A percentile compares a stretch with the other conserved stretches of the same genome.
phyloP scores from a whole-genome alignment of 2,329 filamentous ascomycete genomes.

The Moelleriella libera region DNA sequence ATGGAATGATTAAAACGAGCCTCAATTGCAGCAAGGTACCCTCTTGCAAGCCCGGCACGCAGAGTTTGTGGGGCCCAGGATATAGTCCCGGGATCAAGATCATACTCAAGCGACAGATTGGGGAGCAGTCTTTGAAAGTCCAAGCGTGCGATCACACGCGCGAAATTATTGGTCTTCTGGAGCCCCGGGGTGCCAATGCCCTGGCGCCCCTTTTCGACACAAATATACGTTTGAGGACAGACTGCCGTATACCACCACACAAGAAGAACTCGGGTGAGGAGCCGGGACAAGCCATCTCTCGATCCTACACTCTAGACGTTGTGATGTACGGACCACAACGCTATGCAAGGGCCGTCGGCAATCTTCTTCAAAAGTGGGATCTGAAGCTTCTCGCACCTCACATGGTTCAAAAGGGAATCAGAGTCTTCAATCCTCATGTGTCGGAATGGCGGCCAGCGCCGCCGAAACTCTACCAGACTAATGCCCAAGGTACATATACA shows the following conservation, averaged over 20 bases:
- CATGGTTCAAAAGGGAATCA: conserved; percentile 51
- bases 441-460: conserved; percentile 30
- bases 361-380: conserved; percentile 46
- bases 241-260: conserved; percentile 56
- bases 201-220: conserved; percentile 63
- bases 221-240: conserved; percentile 50
- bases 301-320: conserved; percentile 49
- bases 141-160: conserved; percentile 60
- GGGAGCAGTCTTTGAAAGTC: conserved; percentile 45
- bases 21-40: conserved; percentile 58
- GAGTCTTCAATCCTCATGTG: conserved; percentile 65
- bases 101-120: conserved; percentile 44
- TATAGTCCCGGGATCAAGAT: conserved; percentile 68
- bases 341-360: conserved; percentile 50
- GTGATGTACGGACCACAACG: conserved; percentile 68
- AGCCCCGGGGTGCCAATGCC: conserved; percentile 49
- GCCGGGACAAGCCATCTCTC: conserved; percentile 47
- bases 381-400: conserved; percentile 54
- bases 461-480: conserved; percentile 17
- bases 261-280: conserved; percentile 49
- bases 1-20: conserved; percentile 58
- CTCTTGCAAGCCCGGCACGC: conserved; percentile 48
- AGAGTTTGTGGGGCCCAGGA: conserved; percentile 39
- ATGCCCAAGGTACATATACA: conserved; percentile 12
- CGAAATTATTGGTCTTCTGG: conserved; percentile 62